These are phyloP conservation scores for Podospora pseudopauciseta DNA, from an alignment of 495 filamentous ascomycete genomes.

Conservation along the genomic window DNA sequence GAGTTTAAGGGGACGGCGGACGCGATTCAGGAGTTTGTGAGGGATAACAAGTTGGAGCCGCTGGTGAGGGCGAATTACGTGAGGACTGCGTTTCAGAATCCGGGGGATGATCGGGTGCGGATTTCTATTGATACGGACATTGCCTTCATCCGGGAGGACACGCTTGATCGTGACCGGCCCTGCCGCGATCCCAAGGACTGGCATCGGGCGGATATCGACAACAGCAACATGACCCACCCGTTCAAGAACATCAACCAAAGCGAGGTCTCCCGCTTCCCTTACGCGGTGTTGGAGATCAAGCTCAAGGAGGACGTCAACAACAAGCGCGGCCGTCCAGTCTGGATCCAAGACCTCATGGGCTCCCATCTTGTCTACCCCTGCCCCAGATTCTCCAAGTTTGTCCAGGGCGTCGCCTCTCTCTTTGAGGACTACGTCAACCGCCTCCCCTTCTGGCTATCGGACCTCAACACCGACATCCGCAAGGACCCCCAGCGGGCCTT, in stretches of 20 bases:
- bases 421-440: slow-evolving; percentile 96
- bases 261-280: slow-evolving; percentile 89
- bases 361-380: slow-evolving; percentile 88
- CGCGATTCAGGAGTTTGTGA: slow-evolving; percentile 76
- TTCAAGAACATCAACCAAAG: slow-evolving; percentile 81
- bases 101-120: slow-evolving; percentile 82
- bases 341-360: slow-evolving; percentile 84
- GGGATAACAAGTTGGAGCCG: slow-evolving; percentile 72
- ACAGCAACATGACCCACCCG: slow-evolving; percentile 74
- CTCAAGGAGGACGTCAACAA: slow-evolving; percentile 60
- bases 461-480: slow-evolving; percentile 86
- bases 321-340: slow-evolving; percentile 64
- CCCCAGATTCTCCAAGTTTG: slow-evolving; percentile 92
- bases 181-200: slow-evolving; percentile 84
- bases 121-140: slow-evolving; percentile 91
- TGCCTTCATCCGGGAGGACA: slow-evolving; percentile 89
- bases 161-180: slow-evolving; percentile 74
- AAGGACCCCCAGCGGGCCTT: slow-evolving; percentile 89
- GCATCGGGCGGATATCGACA: slow-evolving; percentile 90
- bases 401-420: slow-evolving; percentile 83
- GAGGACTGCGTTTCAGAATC: slow-evolving; percentile 94
- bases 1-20: slow-evolving; percentile 67
- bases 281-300: slow-evolving; percentile 90
- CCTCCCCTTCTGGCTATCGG: slow-evolving; percentile 91
- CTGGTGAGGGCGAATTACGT: slow-evolving; percentile 89